Evolutionary conservation across 169 alveolate genomes (phyloP).

Genomic region (Neospora caninum): DNA sequence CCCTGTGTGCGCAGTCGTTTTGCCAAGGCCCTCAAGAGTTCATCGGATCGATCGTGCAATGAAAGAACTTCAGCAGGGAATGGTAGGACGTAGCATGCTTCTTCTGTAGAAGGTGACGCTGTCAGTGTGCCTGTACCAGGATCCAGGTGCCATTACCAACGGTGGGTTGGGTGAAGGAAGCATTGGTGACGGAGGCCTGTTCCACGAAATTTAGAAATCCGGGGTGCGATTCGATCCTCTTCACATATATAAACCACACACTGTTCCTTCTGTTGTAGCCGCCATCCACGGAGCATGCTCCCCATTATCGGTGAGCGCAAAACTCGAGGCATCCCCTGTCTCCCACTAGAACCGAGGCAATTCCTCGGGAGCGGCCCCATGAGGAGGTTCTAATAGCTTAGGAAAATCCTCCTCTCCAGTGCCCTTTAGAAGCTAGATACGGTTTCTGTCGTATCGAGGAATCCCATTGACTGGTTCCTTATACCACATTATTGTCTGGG

Average conservation of each 20-base stretch:
- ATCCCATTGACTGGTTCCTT: too few relatives aligned
- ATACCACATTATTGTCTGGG: too few relatives aligned
- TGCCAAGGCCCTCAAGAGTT: conserved; percentile 70
- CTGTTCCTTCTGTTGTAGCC: neutral
- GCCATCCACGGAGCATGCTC: neutral
- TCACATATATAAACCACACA: too few relatives aligned
- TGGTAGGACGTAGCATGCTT: conserved; percentile 4
- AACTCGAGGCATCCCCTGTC: too few relatives aligned
- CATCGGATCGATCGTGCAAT: conserved; percentile 60
- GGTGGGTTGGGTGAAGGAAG: neutral
- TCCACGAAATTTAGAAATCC: neutral
- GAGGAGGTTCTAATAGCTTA: too few relatives aligned
- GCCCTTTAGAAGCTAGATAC: too few relatives aligned
- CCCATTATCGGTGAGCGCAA: too few relatives aligned
- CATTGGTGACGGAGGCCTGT: neutral
- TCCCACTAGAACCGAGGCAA: too few relatives aligned
- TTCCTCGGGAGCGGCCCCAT: too few relatives aligned
- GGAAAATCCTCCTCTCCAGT: too few relatives aligned
- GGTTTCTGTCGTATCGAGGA: too few relatives aligned
- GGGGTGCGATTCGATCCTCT: too few relatives aligned
- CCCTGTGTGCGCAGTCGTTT: conserved; percentile 37
- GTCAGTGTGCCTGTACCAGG: neutral
- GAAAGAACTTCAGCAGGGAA: conserved; percentile 54
- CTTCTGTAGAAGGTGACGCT: neutral
- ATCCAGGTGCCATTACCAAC: neutral